phyloP scores from a whole-genome alignment of 2,329 filamentous ascomycete genomes.

The Calonectria hawksworthii region DNA sequence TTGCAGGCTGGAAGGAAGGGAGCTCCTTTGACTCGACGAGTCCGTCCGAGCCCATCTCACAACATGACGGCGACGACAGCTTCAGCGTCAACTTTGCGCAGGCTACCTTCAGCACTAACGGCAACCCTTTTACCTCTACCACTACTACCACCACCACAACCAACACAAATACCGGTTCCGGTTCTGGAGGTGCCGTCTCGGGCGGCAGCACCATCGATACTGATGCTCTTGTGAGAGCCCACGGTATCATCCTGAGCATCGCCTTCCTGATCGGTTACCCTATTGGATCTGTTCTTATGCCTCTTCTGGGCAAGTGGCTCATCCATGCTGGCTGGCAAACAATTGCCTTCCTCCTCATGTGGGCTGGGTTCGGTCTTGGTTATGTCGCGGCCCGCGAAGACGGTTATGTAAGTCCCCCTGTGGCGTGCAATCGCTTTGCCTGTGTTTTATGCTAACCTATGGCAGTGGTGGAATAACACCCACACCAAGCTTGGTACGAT shows the following conservation, averaged over 20 bases:
- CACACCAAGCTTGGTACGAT: conserved; percentile 70
- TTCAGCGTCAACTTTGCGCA: conserved; percentile 65
- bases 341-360: conserved; percentile 67
- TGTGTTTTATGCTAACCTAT: conserved; percentile 6
- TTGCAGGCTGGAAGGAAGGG: conserved; percentile 67
- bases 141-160: conserved; percentile 51
- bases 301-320: conserved; percentile 67
- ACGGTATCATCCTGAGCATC: conserved; percentile 72
- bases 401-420: conserved; percentile 54
- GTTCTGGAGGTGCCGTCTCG: background rate
- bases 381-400: conserved; percentile 58
- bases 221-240: conserved; percentile 41
- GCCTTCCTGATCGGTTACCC: conserved; percentile 71
- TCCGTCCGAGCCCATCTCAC: conserved; percentile 54
- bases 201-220: background rate
- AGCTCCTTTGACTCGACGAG: conserved; percentile 61
- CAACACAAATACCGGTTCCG: background rate
- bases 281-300: conserved; percentile 70
- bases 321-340: conserved; percentile 69
- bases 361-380: conserved; percentile 70
- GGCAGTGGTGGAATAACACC: conserved; percentile 62
- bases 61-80: conserved; percentile 60
- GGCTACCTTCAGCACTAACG: conserved; percentile 61
- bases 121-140: conserved; percentile 64
- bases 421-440: background rate